Evolutionary conservation across 2,329 filamentous ascomycete genomes (phyloP).

Genomic region (Karstenula rhodostoma): DNA sequence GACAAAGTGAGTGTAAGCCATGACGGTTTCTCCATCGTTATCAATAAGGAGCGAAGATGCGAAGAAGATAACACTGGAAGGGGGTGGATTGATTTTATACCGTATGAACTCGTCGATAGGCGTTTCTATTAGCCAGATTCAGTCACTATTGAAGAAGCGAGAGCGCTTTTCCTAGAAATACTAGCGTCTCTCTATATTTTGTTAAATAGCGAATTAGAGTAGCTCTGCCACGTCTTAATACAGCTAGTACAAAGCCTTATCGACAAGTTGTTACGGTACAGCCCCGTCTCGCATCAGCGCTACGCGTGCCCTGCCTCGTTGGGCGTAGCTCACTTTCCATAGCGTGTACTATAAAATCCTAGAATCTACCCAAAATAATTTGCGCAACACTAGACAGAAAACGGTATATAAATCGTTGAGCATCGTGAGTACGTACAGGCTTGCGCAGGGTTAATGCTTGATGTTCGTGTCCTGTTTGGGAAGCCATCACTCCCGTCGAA

Average conservation of each 20-base stretch:
- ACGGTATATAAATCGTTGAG: neutral
- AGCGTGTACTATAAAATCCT: neutral
- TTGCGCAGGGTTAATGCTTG: neutral
- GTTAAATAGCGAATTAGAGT: too few relatives aligned
- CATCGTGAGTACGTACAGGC: neutral
- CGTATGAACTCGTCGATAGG: neutral
- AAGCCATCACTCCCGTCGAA: neutral
- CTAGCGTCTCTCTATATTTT: too few relatives aligned
- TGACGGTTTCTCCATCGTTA: conserved; percentile 20
- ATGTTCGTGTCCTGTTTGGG: too few relatives aligned
- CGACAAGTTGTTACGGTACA: too few relatives aligned
- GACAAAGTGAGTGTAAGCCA: conserved; percentile 25
- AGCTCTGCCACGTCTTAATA: too few relatives aligned
- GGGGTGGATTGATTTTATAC: neutral
- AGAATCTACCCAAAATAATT: neutral
- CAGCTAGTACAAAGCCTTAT: too few relatives aligned
- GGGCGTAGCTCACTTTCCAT: neutral
- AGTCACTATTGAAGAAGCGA: too few relatives aligned
- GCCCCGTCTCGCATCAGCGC: neutral
- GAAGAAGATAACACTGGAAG: neutral
- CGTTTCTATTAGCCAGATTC: too few relatives aligned
- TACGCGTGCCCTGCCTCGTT: neutral
- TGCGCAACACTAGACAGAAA: neutral
- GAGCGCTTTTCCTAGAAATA: too few relatives aligned
- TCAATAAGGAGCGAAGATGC: neutral